Base-by-base conservation (phyloP, 805 yeast genomes). In the Candida peoriensis region DNA sequence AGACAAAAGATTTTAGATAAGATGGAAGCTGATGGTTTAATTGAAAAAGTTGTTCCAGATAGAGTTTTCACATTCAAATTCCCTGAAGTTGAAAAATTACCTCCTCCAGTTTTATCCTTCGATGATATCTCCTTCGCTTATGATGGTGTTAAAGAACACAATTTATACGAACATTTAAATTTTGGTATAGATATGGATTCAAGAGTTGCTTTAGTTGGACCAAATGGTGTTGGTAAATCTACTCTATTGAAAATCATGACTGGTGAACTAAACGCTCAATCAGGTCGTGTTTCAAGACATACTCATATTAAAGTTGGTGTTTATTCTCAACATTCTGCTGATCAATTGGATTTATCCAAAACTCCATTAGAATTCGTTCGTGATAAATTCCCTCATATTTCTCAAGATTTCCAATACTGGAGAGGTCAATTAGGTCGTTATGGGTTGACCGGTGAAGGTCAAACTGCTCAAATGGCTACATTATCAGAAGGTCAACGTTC, bases 151-250 rank as follows among this genome's bases (percentile, higher is more conserved):
- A 63, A 72, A 32, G 96, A 86, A 65, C 80, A 93, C 65, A 82
- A 88, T 66, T 72, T 93, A 56, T 93, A 93, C 68, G 87, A 84
- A 59, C 65, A 85, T 61, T 75, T 93, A 60, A 90, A 88, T 60
- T 93, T 93, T 52, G 98, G 98, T 81, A 89, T 93, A 41, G 98
- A 93, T 72, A 93, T 93, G 97, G 98, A 93, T 68, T 89, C 97
- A 26, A 83, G 98, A 71, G 80, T 90, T 58, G 97, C 98, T 28
- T 74, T 90, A 33, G 97, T 90, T 42, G 98, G 98, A 28, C 97
- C 97, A 59, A 90, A 90, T 64, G 98, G 98, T 85, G 90, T 90
- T 52, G 98, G 98, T 70, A 90, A 90, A 67, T 89, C 97, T 34
- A 90, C 98, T 14, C 69, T 90, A 58, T 78, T 93, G 61, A 93